phyloP scores from a whole-genome alignment of 192 early-diverging fungal genomes.

The Dissophora ornata region DNA sequence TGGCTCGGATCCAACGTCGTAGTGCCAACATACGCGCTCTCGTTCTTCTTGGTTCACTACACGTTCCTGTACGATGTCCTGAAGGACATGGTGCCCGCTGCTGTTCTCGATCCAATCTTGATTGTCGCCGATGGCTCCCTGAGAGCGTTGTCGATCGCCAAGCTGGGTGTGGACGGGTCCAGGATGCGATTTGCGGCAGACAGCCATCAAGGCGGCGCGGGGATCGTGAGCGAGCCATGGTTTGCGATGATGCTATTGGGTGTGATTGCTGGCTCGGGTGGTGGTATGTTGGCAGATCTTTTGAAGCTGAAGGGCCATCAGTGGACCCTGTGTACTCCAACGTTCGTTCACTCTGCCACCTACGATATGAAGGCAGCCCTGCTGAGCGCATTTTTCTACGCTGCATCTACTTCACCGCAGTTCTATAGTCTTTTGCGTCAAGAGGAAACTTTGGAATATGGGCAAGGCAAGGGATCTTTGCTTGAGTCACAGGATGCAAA shows the following conservation, averaged over 20 bases:
- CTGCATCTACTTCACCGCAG: conserved; percentile 45
- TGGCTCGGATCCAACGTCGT: conserved; percentile 53
- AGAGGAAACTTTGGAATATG: not conserved
- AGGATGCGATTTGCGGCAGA: conserved; percentile 52
- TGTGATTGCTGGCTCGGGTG: conserved; percentile 43
- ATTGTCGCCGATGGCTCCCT: conserved; percentile 39
- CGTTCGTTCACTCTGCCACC: conserved; percentile 19
- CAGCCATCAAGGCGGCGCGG: conserved; percentile 21
- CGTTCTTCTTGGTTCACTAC: conserved; percentile 44
- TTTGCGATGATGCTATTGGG: conserved; percentile 47
- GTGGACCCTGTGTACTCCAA: conserved; percentile 28
- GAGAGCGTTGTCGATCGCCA: conserved; percentile 39
- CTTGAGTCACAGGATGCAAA: conserved; percentile 45
- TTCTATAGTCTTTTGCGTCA: conserved; percentile 21
- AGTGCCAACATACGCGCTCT: conserved; percentile 43
- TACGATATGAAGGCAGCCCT: conserved; percentile 51
- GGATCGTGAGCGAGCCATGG: conserved; percentile 30
- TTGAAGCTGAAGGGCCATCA: conserved; percentile 39
- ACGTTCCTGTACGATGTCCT: conserved; percentile 42
- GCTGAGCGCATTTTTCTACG: conserved; percentile 43
- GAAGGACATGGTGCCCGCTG: conserved; percentile 23
- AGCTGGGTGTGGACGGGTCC: conserved; percentile 47
- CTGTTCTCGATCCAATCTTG: conserved; percentile 28
- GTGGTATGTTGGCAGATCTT: conserved; percentile 47
- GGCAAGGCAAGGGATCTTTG: conserved; percentile 7